Evolutionary conservation across 148 eudicot genomes (phyloP).

Genomic region (Camellia lanceoleosa): DNA sequence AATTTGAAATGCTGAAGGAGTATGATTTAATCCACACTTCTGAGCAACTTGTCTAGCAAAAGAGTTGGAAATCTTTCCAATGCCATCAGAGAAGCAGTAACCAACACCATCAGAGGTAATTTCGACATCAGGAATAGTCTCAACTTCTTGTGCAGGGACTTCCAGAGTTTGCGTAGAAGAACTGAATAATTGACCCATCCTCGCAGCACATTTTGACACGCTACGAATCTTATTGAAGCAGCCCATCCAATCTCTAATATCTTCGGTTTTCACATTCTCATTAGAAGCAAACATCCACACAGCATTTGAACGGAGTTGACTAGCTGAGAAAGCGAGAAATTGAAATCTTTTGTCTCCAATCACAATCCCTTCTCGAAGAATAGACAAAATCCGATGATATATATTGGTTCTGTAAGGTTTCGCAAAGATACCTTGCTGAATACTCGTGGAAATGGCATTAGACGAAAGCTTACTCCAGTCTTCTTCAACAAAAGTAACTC

Average conservation of each 20-base stretch:
- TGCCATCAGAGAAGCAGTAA: conserved; percentile 94
- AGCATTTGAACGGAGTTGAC: conserved; percentile 88
- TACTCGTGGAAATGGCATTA: conserved; percentile 48
- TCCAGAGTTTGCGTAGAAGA: conserved; percentile 74
- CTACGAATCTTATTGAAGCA: conserved; percentile 88
- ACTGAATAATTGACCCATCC: conserved; percentile 98
- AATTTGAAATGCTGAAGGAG: conserved; percentile 95
- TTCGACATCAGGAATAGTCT: conserved; percentile 82
- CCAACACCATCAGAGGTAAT: conserved; percentile 60
- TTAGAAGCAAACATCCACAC: conserved; percentile 99
- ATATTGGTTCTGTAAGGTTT: conserved; percentile 64
- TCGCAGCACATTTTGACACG: conserved; percentile 91
- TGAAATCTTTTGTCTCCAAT: conserved; percentile 79
- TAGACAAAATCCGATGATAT: conserved; percentile 67
- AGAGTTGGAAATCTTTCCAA: conserved; percentile 80
- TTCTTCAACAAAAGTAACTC: conserved; percentile 96
- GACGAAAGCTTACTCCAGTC: conserved; percentile 83
- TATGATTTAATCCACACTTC: conserved; percentile 55
- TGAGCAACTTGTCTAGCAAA: conserved; percentile 85
- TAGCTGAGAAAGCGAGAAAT: conserved; percentile 91
- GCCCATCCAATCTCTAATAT: conserved; percentile 97
- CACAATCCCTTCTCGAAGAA: conserved; percentile 74
- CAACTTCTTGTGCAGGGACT: conserved; percentile 68
- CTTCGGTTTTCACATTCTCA: conserved; percentile 63
- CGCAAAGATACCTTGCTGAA: conserved; percentile 65